phyloP scores from a whole-genome alignment of 495 filamentous ascomycete species.

The Hypoxylon rickii region DNA sequence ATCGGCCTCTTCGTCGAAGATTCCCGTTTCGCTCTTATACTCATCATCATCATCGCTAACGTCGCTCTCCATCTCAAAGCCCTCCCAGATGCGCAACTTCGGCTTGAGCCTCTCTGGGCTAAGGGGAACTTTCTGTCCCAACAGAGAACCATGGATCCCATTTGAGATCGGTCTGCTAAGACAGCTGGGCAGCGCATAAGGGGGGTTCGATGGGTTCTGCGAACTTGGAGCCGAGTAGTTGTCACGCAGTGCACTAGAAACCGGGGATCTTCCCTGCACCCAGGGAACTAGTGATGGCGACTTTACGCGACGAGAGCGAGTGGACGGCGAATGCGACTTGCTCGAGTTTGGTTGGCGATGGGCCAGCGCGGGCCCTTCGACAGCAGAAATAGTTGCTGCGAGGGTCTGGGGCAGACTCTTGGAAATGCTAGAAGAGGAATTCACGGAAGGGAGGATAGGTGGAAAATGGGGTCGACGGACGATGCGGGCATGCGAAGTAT shows the following conservation, averaged over 20 bases:
- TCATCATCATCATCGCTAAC: constrained; percentile 26
- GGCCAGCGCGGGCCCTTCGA: constrained; percentile 10
- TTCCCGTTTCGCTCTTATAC: background rate
- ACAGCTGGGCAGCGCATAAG: constrained; percentile 3
- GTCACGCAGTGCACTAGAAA: constrained; percentile 26
- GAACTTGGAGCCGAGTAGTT: constrained; percentile 3
- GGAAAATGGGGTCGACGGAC: constrained; percentile 32
- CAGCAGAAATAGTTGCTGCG: constrained; percentile 29
- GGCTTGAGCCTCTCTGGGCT: background rate
- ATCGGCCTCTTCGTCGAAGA: constrained; percentile 8
- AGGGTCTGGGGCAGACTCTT: constrained; percentile 33
- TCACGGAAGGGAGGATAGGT: constrained; percentile 27
- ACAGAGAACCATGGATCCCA: constrained; percentile 13
- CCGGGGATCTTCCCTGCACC: constrained; percentile 18
- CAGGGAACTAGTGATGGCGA: constrained; percentile 20
- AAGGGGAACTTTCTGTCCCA: background rate
- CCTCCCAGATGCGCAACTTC: constrained; percentile 9
- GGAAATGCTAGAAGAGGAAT: constrained; percentile 29
- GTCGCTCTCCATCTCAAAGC: constrained; percentile 10
- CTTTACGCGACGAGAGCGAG: constrained; percentile 30
- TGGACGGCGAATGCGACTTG: constrained; percentile 28
- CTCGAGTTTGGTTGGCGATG: constrained; percentile 14
- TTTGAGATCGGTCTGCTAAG: constrained; percentile 5
- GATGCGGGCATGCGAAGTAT: constrained; percentile 33
- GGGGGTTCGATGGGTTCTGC: constrained; percentile 6